These are phyloP conservation scores for Fomes fomentarius DNA, from an alignment of 1,284 basidiomycete genomes.

Conservation along the genomic window DNA sequence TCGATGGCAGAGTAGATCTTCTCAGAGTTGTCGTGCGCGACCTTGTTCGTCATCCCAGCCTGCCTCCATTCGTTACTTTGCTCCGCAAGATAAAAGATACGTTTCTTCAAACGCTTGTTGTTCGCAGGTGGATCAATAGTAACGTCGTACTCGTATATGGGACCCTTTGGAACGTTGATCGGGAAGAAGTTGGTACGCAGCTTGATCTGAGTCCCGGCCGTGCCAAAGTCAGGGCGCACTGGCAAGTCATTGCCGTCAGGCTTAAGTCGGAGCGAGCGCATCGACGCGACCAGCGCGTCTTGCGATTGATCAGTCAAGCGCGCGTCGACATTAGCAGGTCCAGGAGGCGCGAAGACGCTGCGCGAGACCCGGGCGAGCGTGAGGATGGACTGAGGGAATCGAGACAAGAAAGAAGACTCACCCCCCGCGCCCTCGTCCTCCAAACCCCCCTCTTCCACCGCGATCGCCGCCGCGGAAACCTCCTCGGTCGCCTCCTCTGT, in stretches of 20 bases:
- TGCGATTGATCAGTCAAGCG: conserved; percentile 63
- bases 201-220: conserved; percentile 56
- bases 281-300: conserved; percentile 54
- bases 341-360: conserved; percentile 57
- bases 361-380: neutral
- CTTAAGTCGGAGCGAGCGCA: conserved; percentile 47
- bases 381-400: neutral
- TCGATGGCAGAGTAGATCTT: conserved; percentile 62
- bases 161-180: conserved; percentile 60
- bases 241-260: conserved; percentile 59
- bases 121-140: conserved; percentile 57
- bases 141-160: conserved; percentile 72
- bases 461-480: conserved; percentile 38
- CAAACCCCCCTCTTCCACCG: conserved; percentile 35
- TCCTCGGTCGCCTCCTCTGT: conserved; percentile 32
- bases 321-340: conserved; percentile 55
- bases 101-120: conserved; percentile 59
- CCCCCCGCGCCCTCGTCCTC: conserved; percentile 50
- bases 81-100: conserved; percentile 77
- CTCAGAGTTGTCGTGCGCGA: conserved; percentile 71
- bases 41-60: conserved; percentile 52
- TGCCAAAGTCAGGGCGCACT: conserved; percentile 70
- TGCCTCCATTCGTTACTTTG: conserved; percentile 55
- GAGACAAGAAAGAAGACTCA: conserved; percentile 35
- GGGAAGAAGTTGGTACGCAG: conserved; percentile 80